A percentile compares a stretch with the other conserved stretches of the same genome.
Evolutionary conservation across 805 yeast species (phyloP).

Genomic region (Zygosaccharomyces siamensis): DNA sequence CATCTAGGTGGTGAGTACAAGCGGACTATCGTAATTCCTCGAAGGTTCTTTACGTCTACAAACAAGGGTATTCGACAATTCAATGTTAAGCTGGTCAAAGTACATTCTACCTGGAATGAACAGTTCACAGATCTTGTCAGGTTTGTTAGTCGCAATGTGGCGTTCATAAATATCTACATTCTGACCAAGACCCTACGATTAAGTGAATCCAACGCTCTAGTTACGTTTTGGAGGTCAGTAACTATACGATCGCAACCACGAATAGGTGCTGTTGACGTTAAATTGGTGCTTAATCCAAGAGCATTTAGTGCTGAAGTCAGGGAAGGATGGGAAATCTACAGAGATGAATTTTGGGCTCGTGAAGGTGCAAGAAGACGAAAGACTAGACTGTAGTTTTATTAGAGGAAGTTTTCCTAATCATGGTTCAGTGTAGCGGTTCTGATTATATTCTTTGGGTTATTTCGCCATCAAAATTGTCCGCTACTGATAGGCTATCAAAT

Average conservation of each 20-base stretch:
- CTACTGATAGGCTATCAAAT: slow-evolving; percentile 9
- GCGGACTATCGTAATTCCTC: slow-evolving; percentile 76
- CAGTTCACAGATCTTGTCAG: slow-evolving; percentile 35
- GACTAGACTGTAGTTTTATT: slow-evolving; percentile 1
- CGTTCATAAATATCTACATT: slow-evolving; percentile 18
- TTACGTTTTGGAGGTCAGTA: slow-evolving; percentile 25
- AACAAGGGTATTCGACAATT: slow-evolving; percentile 85
- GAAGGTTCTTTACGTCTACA: slow-evolving; percentile 72
- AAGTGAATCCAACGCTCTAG: slow-evolving; percentile 14
- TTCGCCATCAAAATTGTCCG: slow-evolving; percentile 10
- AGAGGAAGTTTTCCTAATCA: not conserved
- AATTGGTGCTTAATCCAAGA: slow-evolving; percentile 73
- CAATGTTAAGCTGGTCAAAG: slow-evolving; percentile 70
- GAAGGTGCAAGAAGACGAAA: slow-evolving; percentile 65
- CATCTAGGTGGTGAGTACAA: slow-evolving; percentile 86
- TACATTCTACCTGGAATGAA: slow-evolving; percentile 40
- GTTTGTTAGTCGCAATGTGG: slow-evolving; percentile 26
- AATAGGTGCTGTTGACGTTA: slow-evolving; percentile 74
- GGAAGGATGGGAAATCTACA: slow-evolving; percentile 91
- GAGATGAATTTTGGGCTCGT: slow-evolving; percentile 89
- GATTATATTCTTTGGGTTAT: slow-evolving; percentile 14
- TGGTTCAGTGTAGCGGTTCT: slow-evolving; percentile 24
- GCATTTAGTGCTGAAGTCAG: slow-evolving; percentile 76
- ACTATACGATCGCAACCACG: slow-evolving; percentile 48
- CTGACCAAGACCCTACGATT: slow-evolving; percentile 14